Conservation (phyloP, 2,329 filamentous ascomycete species). For the Stachybotrys echinatus region DNA sequence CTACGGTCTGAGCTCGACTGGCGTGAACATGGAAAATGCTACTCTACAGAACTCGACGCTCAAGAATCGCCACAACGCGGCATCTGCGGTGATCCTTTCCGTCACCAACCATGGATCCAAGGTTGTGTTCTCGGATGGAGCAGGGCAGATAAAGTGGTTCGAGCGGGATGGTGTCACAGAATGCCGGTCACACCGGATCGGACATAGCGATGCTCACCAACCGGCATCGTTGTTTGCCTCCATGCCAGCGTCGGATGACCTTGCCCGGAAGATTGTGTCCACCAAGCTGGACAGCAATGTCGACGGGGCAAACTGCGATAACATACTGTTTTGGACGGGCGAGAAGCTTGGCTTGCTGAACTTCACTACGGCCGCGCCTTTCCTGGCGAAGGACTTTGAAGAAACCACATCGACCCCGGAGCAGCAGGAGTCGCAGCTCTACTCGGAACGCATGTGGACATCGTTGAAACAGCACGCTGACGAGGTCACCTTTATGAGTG, state of each 20-base stretch:
- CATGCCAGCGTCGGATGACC: constrained; percentile 57
- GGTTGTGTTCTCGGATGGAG: constrained; percentile 77
- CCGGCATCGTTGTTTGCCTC: constrained; percentile 45
- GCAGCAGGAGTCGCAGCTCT: constrained; percentile 53
- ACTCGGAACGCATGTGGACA: constrained; percentile 66
- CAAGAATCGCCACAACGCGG: constrained; percentile 80
- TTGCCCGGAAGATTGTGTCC: constrained; percentile 75
- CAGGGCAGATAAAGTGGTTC: constrained; percentile 83
- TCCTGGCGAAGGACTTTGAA: constrained; percentile 46
- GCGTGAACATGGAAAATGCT: constrained; percentile 17
- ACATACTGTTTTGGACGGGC: constrained; percentile 82
- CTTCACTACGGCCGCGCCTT: constrained; percentile 50
- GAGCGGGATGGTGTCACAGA: constrained; percentile 74
- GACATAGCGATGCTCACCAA: constrained; percentile 44
- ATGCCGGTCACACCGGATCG: constrained; percentile 48
- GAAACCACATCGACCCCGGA: constrained; percentile 38
- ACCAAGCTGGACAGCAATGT: constrained; percentile 34
- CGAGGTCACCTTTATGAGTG: constrained; percentile 69
- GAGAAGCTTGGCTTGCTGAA: constrained; percentile 71
- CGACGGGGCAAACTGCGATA: constrained; percentile 48
- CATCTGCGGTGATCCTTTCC: constrained; percentile 73
- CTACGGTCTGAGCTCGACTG: constrained; percentile 54
- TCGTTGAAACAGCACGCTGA: constrained; percentile 74
- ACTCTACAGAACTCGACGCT: constrained; percentile 43
- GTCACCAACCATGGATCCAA: constrained; percentile 77